Conservation (phyloP, 2,329 filamentous ascomycete genomes). For the Parastagonospora avenae region DNA sequence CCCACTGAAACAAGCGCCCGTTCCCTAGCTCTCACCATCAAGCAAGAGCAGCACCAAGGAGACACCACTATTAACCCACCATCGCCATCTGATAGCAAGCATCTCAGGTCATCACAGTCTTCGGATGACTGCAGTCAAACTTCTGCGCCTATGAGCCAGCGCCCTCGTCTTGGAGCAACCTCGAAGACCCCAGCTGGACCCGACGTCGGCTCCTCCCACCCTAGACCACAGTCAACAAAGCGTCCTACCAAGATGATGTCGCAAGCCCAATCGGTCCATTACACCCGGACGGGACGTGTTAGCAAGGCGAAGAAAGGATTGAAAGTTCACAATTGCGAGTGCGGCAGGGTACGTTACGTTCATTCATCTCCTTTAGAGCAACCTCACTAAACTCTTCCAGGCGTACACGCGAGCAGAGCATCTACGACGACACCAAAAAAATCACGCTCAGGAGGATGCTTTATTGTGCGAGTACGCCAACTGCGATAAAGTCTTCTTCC, state of each 20-base stretch:
- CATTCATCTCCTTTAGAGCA: background rate
- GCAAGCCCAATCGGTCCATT: constrained; percentile 41
- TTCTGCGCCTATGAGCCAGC: constrained; percentile 29
- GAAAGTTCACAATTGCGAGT: constrained; percentile 54
- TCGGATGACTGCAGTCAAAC: constrained; percentile 32
- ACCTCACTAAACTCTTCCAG: constrained; percentile 37
- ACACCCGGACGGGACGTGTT: constrained; percentile 53
- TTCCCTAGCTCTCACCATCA: constrained; percentile 33
- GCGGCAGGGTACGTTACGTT: constrained; percentile 50
- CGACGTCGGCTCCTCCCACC: constrained; percentile 35
- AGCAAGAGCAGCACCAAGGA: constrained; percentile 27
- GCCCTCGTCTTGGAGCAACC: constrained; percentile 32
- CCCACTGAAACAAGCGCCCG: constrained; percentile 39
- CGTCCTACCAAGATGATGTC: constrained; percentile 40
- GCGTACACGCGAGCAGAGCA: constrained; percentile 56
- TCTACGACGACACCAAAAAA: constrained; percentile 54
- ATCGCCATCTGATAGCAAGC: constrained; percentile 22
- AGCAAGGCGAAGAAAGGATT: constrained; percentile 56
- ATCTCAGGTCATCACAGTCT: constrained; percentile 28
- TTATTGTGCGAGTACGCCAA: constrained; percentile 48
- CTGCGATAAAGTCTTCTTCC: constrained; percentile 52
- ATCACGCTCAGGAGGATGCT: constrained; percentile 50
- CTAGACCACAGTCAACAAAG: constrained; percentile 34
- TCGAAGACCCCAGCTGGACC: constrained; percentile 28
- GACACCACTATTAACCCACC: constrained; percentile 18